Conservation (phyloP, 2,329 filamentous ascomycete genomes). For the Coniella vitis region DNA sequence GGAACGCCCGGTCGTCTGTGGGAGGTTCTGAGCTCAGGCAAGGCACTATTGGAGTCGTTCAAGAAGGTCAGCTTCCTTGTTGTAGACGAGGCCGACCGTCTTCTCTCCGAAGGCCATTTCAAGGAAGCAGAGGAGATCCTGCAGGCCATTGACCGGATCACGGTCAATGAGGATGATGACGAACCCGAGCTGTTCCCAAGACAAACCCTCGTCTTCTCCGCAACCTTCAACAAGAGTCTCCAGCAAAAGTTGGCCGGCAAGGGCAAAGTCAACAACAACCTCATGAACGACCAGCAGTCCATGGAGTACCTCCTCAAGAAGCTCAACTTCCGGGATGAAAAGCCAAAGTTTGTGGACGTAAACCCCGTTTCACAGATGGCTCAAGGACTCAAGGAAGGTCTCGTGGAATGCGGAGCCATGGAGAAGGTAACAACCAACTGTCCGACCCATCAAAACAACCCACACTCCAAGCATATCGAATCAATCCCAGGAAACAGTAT, state of each 20-base stretch:
- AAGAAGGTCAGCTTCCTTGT: constrained; percentile 75
- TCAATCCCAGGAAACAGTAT: too few relatives aligned
- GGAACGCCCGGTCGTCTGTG: constrained; percentile 88
- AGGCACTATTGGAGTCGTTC: constrained; percentile 62
- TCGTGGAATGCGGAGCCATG: constrained; percentile 86
- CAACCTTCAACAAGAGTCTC: constrained; percentile 85
- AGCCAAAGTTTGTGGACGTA: constrained; percentile 85
- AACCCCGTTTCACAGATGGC: constrained; percentile 90
- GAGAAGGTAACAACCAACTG: constrained; percentile 60
- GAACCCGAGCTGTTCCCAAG: constrained; percentile 43
- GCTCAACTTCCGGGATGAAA: constrained; percentile 76
- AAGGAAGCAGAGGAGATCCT: constrained; percentile 90
- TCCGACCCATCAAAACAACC: neutral
- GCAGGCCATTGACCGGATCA: constrained; percentile 65
- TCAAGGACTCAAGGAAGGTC: constrained; percentile 72
- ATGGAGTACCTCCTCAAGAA: constrained; percentile 91
- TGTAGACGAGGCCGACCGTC: constrained; percentile 86
- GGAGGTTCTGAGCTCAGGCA: constrained; percentile 80
- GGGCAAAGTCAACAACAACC: constrained; percentile 46
- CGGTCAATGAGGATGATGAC: constrained; percentile 51
- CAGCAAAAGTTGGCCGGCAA: constrained; percentile 88
- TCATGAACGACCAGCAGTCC: constrained; percentile 68
- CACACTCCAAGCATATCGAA: too few relatives aligned
- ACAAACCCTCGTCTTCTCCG: constrained; percentile 93
- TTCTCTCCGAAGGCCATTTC: constrained; percentile 89